These are phyloP conservation scores for Neofusicoccum kwambonambiense DNA, from an alignment of 2,329 filamentous ascomycete genomes.

Conservation along the genomic window DNA sequence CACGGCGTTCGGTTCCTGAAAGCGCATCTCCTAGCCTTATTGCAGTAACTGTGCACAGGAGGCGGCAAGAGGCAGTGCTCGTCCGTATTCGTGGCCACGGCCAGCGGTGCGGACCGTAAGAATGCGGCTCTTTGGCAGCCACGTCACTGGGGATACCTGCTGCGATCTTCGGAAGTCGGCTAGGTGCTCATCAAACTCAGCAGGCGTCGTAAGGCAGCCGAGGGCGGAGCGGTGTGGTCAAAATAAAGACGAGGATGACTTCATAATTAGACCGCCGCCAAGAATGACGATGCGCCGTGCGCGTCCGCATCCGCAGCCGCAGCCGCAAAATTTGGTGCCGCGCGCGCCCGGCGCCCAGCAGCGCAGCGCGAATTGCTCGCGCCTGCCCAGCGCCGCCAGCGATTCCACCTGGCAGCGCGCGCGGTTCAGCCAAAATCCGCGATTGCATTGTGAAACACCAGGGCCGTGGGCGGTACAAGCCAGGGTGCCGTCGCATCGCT, in stretches of 20 bases:
- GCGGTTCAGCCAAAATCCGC: not conserved
- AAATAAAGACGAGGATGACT: constrained; percentile 6
- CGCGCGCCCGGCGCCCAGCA: not conserved
- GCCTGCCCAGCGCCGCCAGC: not conserved
- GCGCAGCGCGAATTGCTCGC: not conserved
- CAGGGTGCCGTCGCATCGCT: not conserved
- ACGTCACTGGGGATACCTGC: not conserved
- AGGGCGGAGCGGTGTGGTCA: not conserved
- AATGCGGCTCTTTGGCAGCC: not conserved
- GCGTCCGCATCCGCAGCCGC: not conserved
- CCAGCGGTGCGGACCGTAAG: not conserved
- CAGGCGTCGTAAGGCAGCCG: not conserved
- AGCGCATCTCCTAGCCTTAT: not conserved
- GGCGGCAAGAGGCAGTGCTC: not conserved
- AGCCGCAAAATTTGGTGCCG: too few species aligned
- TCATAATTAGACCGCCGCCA: not conserved
- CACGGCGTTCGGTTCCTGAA: not conserved
- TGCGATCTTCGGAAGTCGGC: not conserved
- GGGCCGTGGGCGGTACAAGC: not conserved
- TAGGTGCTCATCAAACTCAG: not conserved
- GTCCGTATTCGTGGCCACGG: not conserved
- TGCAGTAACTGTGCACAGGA: not conserved
- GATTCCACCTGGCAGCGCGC: not conserved
- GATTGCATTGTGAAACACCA: not conserved
- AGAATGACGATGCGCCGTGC: not conserved